Evolutionary conservation across 164 flowering plant genomes (phyloP).

Genomic region (Aristolochia californica): DNA sequence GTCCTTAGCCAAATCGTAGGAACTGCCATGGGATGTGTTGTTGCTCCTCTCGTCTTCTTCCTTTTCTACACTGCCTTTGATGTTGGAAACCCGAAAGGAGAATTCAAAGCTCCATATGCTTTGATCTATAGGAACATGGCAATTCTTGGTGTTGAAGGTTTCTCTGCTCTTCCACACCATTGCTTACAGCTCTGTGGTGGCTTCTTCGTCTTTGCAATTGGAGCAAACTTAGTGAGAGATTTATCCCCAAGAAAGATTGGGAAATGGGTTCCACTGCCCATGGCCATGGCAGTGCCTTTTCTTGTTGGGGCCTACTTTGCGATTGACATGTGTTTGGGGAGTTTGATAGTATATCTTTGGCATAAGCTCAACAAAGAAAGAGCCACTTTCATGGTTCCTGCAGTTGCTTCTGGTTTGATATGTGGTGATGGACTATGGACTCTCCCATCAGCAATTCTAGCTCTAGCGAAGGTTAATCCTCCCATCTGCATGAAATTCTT

Average conservation of each 20-base stretch:
- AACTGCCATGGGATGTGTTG: slow-evolving; percentile 47
- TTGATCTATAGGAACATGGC: slow-evolving; percentile 40
- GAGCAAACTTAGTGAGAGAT: slow-evolving; percentile 28
- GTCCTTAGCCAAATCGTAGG: slow-evolving; percentile 44
- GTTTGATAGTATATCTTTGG: slow-evolving; percentile 41
- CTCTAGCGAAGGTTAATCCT: slow-evolving; percentile 33
- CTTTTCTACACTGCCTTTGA: slow-evolving; percentile 46
- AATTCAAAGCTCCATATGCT: slow-evolving; percentile 44
- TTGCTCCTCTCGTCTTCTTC: slow-evolving; percentile 55
- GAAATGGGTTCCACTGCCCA: slow-evolving; percentile 25
- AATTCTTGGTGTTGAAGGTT: slow-evolving; percentile 45
- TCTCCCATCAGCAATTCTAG: slow-evolving; percentile 38
- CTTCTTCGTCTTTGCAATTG: slow-evolving; percentile 32
- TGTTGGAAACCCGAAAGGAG: slow-evolving; percentile 21
- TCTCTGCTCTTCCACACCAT: slow-evolving; percentile 34
- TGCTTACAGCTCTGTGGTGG: slow-evolving; percentile 35
- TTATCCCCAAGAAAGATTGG: slow-evolving; percentile 13
- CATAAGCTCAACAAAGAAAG: slow-evolving; percentile 31
- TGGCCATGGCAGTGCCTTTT: slow-evolving; percentile 62
- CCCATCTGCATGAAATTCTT: slow-evolving; percentile 54
- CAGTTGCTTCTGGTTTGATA: slow-evolving; percentile 52
- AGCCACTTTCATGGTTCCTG: slow-evolving; percentile 30
- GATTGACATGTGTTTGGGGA: slow-evolving; percentile 51
- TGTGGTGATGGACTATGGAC: slow-evolving; percentile 57
- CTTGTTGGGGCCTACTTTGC: slow-evolving; percentile 42